Conservation (phyloP, 371 early-diverging fungal genomes). For the Circinella minor region DNA sequence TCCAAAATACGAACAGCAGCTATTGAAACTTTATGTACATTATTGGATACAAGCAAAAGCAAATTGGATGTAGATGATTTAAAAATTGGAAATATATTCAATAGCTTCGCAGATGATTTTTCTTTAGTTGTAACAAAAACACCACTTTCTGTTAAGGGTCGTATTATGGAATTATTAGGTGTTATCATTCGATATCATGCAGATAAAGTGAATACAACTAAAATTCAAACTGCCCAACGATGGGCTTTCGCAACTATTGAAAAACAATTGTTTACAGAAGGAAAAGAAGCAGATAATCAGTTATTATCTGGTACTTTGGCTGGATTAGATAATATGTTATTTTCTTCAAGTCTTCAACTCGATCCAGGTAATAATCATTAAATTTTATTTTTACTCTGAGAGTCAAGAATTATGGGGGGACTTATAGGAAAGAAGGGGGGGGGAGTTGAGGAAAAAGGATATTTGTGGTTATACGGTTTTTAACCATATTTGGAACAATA, state of each 20-base stretch:
- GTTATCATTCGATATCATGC: conserved; percentile 45
- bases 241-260: conserved; percentile 47
- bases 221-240: conserved; percentile 29
- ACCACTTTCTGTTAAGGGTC: conserved; percentile 43
- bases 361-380: conserved; percentile 4
- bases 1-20: conserved; percentile 24
- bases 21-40: conserved; percentile 22
- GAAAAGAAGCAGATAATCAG: conserved; percentile 28
- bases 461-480: too few relatives aligned
- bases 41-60: conserved; percentile 23
- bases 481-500: too few relatives aligned
- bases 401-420: too few relatives aligned
- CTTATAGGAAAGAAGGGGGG: too few relatives aligned
- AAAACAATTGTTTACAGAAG: conserved; percentile 33
- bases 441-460: too few relatives aligned
- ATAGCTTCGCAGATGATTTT: conserved; percentile 31
- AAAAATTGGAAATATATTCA: conserved; percentile 71
- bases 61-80: conserved; percentile 21
- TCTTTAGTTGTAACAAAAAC: conserved; percentile 14
- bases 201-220: conserved; percentile 19
- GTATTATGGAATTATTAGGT: conserved; percentile 54
- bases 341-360: conserved; percentile 21
- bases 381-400: neutral
- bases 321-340: conserved; percentile 46
- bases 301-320: conserved; percentile 44